phyloP scores from a whole-genome alignment of 2,329 filamentous ascomycete genomes.

The Cytospora mali region DNA sequence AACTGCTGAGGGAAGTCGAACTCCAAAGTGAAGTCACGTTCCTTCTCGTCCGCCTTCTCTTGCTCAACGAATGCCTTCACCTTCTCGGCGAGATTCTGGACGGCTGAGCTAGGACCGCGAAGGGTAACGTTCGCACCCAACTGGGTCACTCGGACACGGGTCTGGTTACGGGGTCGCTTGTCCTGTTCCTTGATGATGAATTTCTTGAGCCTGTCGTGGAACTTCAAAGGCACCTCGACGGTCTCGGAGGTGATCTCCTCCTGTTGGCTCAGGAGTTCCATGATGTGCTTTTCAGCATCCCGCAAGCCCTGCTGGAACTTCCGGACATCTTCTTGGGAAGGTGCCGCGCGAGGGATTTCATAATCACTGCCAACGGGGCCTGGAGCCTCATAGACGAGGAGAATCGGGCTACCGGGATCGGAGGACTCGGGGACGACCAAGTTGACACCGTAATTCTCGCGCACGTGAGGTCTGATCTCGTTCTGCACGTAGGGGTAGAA shows the following conservation, averaged over 20 bases:
- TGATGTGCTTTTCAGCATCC: slow-evolving; percentile 60
- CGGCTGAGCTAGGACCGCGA: slow-evolving; percentile 73
- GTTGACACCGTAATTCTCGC: slow-evolving; percentile 71
- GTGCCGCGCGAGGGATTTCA: slow-evolving; percentile 57
- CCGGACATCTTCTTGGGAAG: slow-evolving; percentile 51
- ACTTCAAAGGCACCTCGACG: slow-evolving; percentile 64
- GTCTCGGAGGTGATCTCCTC: slow-evolving; percentile 54
- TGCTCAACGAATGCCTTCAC: slow-evolving; percentile 79
- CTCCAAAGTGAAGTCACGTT: slow-evolving; percentile 80
- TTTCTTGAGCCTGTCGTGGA: slow-evolving; percentile 63
- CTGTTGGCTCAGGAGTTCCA: slow-evolving; percentile 61
- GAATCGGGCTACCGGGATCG: slow-evolving; percentile 62
- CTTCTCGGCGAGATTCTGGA: slow-evolving; percentile 72
- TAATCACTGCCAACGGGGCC: slow-evolving; percentile 50
- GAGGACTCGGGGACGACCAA: slow-evolving; percentile 68
- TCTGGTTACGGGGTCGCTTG: slow-evolving; percentile 56
- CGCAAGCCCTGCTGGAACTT: slow-evolving; percentile 58
- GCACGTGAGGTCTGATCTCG: slow-evolving; percentile 64
- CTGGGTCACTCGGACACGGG: slow-evolving; percentile 62
- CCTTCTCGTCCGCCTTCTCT: slow-evolving; percentile 90
- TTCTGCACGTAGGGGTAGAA: slow-evolving; percentile 74
- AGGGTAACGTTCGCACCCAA: slow-evolving; percentile 67
- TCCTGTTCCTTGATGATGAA: slow-evolving; percentile 69
- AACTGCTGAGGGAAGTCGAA: slow-evolving; percentile 97
- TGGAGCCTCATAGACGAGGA: slow-evolving; percentile 76